Evolutionary conservation across 148 eudicot species (phyloP).

Genomic region (Simmondsia chinensis): DNA sequence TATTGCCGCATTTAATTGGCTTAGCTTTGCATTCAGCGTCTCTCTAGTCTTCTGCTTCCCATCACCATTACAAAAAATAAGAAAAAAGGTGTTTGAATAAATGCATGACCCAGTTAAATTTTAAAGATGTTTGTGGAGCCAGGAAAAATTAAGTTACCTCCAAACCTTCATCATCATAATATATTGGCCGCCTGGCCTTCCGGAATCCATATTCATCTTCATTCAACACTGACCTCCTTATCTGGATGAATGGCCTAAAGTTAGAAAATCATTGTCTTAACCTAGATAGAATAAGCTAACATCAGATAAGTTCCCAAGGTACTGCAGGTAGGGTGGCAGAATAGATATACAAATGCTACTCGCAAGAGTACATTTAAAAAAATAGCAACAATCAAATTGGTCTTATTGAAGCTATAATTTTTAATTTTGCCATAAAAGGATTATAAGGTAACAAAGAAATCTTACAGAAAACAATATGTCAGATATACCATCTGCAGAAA

Average conservation of each 20-base stretch:
- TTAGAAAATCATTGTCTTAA: background rate
- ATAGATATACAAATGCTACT: background rate
- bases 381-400: too few species aligned
- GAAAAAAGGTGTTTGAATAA: background rate
- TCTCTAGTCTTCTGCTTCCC: slow-evolving; percentile 56
- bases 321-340: background rate
- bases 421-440: too few species aligned
- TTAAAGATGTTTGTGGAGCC: background rate
- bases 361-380: too few species aligned
- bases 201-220: slow-evolving; percentile 82
- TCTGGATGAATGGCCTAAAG: slow-evolving; percentile 26
- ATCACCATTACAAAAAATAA: slow-evolving; percentile 4
- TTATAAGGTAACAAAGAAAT: too few species aligned
- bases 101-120: background rate
- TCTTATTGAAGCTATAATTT: too few species aligned
- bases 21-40: slow-evolving; percentile 55
- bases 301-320: background rate
- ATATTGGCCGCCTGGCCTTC: slow-evolving; percentile 58
- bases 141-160: slow-evolving; percentile 32
- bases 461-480: too few species aligned
- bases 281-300: background rate
- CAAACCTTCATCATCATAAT: slow-evolving; percentile 76
- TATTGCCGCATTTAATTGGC: slow-evolving; percentile 82
- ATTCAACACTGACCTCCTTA: slow-evolving; percentile 58
- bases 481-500: too few species aligned